Percentiles rank a stretch among this genome's conserved stretches.
These are phyloP conservation scores for Claviceps arundinis DNA, from an alignment of 2,329 filamentous ascomycete species.

Conservation along the genomic window DNA sequence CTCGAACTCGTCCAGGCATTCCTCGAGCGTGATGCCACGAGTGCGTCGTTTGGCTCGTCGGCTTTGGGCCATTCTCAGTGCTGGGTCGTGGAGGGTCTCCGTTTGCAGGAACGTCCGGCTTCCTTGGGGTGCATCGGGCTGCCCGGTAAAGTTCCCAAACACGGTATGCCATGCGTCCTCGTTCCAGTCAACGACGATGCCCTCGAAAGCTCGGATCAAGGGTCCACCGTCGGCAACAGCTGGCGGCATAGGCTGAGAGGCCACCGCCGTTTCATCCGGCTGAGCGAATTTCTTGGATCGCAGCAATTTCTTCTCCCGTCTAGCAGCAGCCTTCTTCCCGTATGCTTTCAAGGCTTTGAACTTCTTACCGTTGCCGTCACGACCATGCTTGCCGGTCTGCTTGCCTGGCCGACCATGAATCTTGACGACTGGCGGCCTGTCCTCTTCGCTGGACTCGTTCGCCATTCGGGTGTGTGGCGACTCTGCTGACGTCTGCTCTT, in stretches of 20 bases:
- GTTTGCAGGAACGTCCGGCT: slow-evolving; percentile 41
- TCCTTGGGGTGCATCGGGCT: slow-evolving; percentile 39
- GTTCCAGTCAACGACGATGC: slow-evolving; percentile 77
- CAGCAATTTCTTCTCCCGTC: slow-evolving; percentile 28
- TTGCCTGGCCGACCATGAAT: slow-evolving; percentile 9
- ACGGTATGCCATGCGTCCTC: slow-evolving; percentile 55
- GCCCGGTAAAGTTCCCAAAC: slow-evolving; percentile 38
- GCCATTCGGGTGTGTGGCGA: slow-evolving; percentile 38
- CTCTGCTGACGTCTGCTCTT: slow-evolving; percentile 26
- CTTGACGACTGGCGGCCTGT: slow-evolving; percentile 17
- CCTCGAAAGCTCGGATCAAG: slow-evolving; percentile 69
- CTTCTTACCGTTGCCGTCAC: slow-evolving; percentile 29
- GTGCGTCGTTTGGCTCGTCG: slow-evolving; percentile 41
- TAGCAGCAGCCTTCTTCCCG: slow-evolving; percentile 36
- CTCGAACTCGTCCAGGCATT: slow-evolving; percentile 89
- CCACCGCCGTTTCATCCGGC: slow-evolving; percentile 13
- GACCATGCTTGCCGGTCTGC: slow-evolving; percentile 13
- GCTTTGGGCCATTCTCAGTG: slow-evolving; percentile 50
- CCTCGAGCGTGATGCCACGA: slow-evolving; percentile 67
- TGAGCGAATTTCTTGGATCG: slow-evolving; percentile 25
- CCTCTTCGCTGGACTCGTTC: slow-evolving; percentile 46
- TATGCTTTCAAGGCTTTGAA: slow-evolving; percentile 31
- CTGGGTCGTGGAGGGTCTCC: slow-evolving; percentile 45
- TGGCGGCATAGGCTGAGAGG: slow-evolving; percentile 24
- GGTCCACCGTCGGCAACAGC: slow-evolving; percentile 39